These are phyloP conservation scores for Neurospora terricola DNA, from an alignment of 495 filamentous ascomycete species.

Conservation along the genomic window DNA sequence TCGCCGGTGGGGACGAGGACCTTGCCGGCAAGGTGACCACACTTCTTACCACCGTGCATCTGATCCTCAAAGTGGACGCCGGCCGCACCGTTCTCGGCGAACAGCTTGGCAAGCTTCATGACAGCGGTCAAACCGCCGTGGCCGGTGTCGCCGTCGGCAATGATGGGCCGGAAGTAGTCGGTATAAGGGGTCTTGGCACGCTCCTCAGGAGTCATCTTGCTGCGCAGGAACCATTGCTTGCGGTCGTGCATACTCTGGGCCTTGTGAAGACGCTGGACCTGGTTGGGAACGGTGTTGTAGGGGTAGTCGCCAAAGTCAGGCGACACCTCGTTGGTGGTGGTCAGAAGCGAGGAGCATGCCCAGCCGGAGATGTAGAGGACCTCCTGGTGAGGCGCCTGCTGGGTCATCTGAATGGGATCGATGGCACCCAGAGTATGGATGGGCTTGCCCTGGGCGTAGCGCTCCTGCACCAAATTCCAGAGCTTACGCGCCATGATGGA, in stretches of 20 bases:
- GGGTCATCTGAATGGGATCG: conserved; percentile 97
- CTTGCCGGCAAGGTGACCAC: conserved; percentile 93
- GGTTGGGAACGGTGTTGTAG: conserved; percentile 97
- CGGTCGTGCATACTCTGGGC: conserved; percentile 94
- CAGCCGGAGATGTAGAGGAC: conserved; percentile 92
- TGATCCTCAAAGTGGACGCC: conserved; percentile 98
- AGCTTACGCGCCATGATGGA: conserved; percentile 90
- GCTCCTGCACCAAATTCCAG: conserved; percentile 74
- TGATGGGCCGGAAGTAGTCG: conserved; percentile 88
- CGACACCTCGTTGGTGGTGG: conserved; percentile 91
- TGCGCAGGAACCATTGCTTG: conserved; percentile 79
- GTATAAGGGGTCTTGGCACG: conserved; percentile 67
- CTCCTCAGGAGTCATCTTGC: conserved; percentile 63
- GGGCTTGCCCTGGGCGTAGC: conserved; percentile 65
- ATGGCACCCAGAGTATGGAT: conserved; percentile 97
- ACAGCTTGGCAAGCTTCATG: conserved; percentile 92
- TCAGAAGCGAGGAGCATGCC: conserved; percentile 90
- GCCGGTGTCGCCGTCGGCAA: conserved; percentile 96
- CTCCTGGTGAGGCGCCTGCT: conserved; percentile 93
- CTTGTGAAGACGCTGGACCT: conserved; percentile 91
- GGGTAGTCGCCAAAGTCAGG: conserved; percentile 97
- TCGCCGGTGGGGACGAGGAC: conserved; percentile 90
- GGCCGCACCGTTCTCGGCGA: conserved; percentile 95
- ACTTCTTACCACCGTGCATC: conserved; percentile 96
- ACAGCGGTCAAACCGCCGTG: conserved; percentile 87